Base-by-base conservation (phyloP, 1,284 basidiomycete species). In the Trichosporon asahii region DNA sequence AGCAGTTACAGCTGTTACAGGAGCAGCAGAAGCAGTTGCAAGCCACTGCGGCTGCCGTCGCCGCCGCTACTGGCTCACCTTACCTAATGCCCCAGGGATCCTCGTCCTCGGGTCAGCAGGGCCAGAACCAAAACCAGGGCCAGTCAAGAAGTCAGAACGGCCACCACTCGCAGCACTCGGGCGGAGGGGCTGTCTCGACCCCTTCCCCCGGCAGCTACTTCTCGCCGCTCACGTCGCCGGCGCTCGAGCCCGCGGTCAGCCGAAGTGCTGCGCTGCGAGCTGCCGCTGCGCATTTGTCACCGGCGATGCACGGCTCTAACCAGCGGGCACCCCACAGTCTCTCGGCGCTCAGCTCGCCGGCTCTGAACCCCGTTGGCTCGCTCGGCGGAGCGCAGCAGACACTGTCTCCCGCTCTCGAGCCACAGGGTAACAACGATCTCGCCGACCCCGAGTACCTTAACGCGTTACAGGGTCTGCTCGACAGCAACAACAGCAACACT, bases 221-320 rank as follows among this genome's bases (percentile, higher is more conserved):
- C 76, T 87, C 87, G 3, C 88, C 88, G 0, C 78, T 88, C 49
- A 87, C 87, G 1, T 88, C 87, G 6, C 88, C 88, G 0, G 88
- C 88, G 0, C 81, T 89, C 5, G 84, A 85, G 49, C 86, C 87
- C 0, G 72, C 73, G 18, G 74, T 73, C 29, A 70, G 70, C 65
- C 67, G 71, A 8, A 69, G 66, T 14, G 68, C 69, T 2, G 76
- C 80, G 14, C 70, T 75, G 31, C 76, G 75, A 21, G 76, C 76
- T n/a, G 70, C 74, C 8, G 72, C 72, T 0, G 64, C 60, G 67
- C 78, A 64, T 69, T 75, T 60, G 69, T 73, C 63, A 66, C 75
- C 73, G 33, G 72, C 44, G 27, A 66, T 66, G 14, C 72, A 72
- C 35, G 57, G 64, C 31, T 74, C 76, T 37, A 66, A 73, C 23